Evolutionary conservation across 176 grass and related monocot species (phyloP).

Genomic region (Aegilops bicornis): DNA sequence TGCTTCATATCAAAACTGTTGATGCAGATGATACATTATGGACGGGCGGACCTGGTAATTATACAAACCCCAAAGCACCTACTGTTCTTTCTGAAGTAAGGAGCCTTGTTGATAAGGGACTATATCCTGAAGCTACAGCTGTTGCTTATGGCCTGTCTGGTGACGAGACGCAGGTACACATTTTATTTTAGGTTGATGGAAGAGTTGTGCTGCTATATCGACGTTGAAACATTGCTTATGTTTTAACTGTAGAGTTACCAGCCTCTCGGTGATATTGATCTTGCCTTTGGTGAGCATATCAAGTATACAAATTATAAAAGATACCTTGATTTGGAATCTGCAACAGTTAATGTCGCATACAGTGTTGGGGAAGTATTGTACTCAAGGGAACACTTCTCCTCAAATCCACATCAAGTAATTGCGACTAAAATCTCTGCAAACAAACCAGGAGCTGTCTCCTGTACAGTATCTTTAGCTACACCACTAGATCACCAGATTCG

Average conservation of each 20-base stretch:
- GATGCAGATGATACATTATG: constrained; percentile 89
- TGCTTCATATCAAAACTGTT: constrained; percentile 35
- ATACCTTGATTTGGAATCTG: constrained; percentile 71
- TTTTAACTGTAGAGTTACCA: constrained; percentile 73
- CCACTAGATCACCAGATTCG: constrained; percentile 46
- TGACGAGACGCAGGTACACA: constrained; percentile 58
- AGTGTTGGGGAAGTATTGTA: constrained; percentile 57
- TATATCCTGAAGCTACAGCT: constrained; percentile 64
- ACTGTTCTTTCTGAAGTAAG: constrained; percentile 74
- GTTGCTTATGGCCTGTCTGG: constrained; percentile 65
- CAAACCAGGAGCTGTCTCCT: constrained; percentile 61
- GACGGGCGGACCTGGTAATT: constrained; percentile 84
- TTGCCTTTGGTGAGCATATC: constrained; percentile 55
- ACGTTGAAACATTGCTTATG: constrained; percentile 24
- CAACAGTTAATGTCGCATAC: constrained; percentile 62
- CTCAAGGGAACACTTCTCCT: constrained; percentile 78
- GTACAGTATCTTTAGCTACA: constrained; percentile 55
- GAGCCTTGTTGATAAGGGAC: constrained; percentile 71
- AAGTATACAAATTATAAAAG: constrained; percentile 59
- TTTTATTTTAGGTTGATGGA: constrained; percentile 11
- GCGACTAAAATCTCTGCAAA: constrained; percentile 62
- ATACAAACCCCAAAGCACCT: constrained; percentile 74
- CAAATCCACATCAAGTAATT: constrained; percentile 74
- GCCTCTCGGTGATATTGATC: constrained; percentile 71
- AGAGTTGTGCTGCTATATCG: neutral